Evolutionary conservation across 148 eudicot species (phyloP).

Genomic region (Drosera capensis): DNA sequence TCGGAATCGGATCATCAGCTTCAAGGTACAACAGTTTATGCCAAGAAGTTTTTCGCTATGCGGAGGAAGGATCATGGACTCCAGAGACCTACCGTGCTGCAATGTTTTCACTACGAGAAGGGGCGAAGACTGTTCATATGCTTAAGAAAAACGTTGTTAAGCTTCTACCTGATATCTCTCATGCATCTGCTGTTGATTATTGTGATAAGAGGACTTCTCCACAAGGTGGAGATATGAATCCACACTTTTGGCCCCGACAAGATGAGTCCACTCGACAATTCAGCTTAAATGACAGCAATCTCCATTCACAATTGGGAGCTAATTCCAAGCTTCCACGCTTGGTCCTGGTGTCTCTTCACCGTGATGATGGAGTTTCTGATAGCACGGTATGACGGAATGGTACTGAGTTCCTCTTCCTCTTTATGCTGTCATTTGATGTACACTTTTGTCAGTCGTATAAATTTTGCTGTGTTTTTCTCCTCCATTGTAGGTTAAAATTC

Average conservation of each 20-base stretch:
- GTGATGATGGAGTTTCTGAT: slow-evolving; percentile 50
- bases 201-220: slow-evolving; percentile 32
- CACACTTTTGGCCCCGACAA: slow-evolving; percentile 77
- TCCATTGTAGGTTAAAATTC: slow-evolving; percentile 40
- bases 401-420: background rate
- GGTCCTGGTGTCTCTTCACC: slow-evolving; percentile 57
- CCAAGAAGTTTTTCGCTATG: slow-evolving; percentile 66
- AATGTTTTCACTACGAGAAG: slow-evolving; percentile 52
- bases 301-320: slow-evolving; percentile 30
- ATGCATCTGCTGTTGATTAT: slow-evolving; percentile 23
- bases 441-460: background rate
- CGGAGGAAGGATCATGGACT: slow-evolving; percentile 60
- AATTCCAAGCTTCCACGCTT: slow-evolving; percentile 50
- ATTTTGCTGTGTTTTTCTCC: background rate
- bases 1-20: slow-evolving; percentile 33
- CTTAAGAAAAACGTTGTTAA: slow-evolving; percentile 46
- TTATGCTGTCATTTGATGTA: background rate
- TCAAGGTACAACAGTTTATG: slow-evolving; percentile 59
- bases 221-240: slow-evolving; percentile 33
- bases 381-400: slow-evolving; percentile 37
- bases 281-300: slow-evolving; percentile 58
- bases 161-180: slow-evolving; percentile 37
- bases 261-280: slow-evolving; percentile 50
- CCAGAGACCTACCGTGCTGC: slow-evolving; percentile 53
- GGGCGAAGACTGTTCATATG: slow-evolving; percentile 40